Evolutionary conservation across 2,329 filamentous ascomycete species (phyloP).

Genomic region (Beauveria scarabaeidicola): DNA sequence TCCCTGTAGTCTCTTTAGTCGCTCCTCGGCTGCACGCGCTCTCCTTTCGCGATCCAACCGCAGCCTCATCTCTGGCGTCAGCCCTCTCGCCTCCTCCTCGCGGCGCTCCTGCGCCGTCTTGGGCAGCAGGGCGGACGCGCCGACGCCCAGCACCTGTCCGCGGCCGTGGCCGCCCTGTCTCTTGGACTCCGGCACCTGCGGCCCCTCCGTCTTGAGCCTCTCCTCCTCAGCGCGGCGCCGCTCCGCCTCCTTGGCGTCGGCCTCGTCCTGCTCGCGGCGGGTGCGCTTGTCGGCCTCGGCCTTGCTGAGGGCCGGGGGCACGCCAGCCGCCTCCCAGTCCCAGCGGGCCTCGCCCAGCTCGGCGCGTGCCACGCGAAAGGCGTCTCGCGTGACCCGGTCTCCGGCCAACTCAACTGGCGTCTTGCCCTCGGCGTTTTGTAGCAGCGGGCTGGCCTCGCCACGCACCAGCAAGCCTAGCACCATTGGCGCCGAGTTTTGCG

Average conservation of each 20-base stretch:
- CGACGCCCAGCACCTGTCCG: constrained; percentile 40
- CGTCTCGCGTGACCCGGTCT: constrained; percentile 77
- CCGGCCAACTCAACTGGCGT: constrained; percentile 81
- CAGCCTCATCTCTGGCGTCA: constrained; percentile 82
- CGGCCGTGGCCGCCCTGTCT: constrained; percentile 31
- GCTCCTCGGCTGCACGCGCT: constrained; percentile 84
- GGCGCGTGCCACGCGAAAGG: constrained; percentile 78
- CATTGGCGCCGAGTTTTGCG: constrained; percentile 67
- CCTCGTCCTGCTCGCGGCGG: constrained; percentile 61
- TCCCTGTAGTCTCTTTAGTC: constrained; percentile 60
- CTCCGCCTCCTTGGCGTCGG: constrained; percentile 58
- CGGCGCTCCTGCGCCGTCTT: constrained; percentile 75
- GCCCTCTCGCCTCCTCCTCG: constrained; percentile 73
- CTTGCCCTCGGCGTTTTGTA: constrained; percentile 66
- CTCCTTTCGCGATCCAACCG: constrained; percentile 79
- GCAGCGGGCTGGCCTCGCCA: constrained; percentile 63
- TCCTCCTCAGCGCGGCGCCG: constrained; percentile 68
- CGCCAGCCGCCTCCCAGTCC: constrained; percentile 68
- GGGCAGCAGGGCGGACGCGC: constrained; percentile 27
- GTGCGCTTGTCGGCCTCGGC: constrained; percentile 62
- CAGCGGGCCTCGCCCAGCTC: constrained; percentile 70
- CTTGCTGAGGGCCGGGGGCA: constrained; percentile 63
- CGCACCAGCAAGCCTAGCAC: constrained; percentile 69
- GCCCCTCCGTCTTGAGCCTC: constrained; percentile 58
- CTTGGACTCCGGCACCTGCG: constrained; percentile 42